Evolutionary conservation across 177 flowering plant species (phyloP).

Genomic region (Telopea speciosissima): DNA sequence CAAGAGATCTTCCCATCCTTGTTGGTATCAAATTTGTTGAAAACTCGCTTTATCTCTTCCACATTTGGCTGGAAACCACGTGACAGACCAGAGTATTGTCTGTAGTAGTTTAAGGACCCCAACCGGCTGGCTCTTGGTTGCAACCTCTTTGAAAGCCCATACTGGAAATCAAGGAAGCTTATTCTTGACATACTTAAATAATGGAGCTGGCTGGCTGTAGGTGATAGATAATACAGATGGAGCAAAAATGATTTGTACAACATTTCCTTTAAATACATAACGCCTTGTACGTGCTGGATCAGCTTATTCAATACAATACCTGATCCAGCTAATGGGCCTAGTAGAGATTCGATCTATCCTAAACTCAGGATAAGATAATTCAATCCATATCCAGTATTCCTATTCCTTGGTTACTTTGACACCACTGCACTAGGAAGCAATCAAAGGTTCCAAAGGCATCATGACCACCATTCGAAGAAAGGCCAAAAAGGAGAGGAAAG

Average conservation of each 20-base stretch:
- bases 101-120: constrained; percentile 30
- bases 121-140: constrained; percentile 36
- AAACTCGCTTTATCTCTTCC: constrained; percentile 49
- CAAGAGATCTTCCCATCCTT: constrained; percentile 57
- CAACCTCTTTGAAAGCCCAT: constrained; percentile 44
- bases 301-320: too few species aligned
- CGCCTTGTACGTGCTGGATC: too few species aligned
- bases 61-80: constrained; percentile 29
- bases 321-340: too few species aligned
- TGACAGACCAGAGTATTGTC: constrained; percentile 31
- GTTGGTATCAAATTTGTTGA: constrained; percentile 48
- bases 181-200: constrained; percentile 36
- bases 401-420: background rate
- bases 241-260: too few species aligned
- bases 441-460: background rate
- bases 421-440: too few species aligned
- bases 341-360: too few species aligned
- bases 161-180: constrained; percentile 62
- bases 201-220: background rate
- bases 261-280: background rate
- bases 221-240: too few species aligned
- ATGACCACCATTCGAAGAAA: background rate
- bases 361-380: background rate
- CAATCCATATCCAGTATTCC: background rate
- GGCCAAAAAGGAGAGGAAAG: background rate